phyloP scores from a whole-genome alignment of 2,329 filamentous ascomycete species.

The Verticillium nonalfalfae region DNA sequence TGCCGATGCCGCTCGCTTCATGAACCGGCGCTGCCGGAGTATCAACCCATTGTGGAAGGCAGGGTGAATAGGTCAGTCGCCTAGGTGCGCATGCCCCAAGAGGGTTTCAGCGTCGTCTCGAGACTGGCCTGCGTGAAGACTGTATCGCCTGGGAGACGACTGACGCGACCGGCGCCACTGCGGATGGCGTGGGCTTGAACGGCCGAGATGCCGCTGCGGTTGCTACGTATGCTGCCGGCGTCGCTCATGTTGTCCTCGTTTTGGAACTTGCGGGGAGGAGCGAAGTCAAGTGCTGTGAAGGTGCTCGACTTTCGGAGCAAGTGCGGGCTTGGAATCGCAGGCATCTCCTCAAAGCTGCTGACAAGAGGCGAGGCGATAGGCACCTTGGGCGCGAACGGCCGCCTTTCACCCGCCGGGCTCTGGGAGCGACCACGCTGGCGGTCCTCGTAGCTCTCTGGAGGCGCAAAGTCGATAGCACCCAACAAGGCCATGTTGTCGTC shows the following conservation, averaged over 20 bases:
- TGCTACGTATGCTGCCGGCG: conserved; percentile 59
- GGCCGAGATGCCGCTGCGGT: conserved; percentile 70
- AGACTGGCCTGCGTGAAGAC: conserved; percentile 73
- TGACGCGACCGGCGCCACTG: conserved; percentile 78
- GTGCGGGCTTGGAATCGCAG: conserved; percentile 82
- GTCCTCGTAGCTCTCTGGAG: conserved; percentile 61
- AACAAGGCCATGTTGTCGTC: conserved; percentile 72
- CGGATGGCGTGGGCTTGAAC: conserved; percentile 67
- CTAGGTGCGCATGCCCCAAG: conserved; percentile 47
- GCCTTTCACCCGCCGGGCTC: conserved; percentile 56
- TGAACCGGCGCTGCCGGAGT: conserved; percentile 2
- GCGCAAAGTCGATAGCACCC: conserved; percentile 76
- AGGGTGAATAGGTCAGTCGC: not conserved
- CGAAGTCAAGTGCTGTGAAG: conserved; percentile 76
- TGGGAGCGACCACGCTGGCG: conserved; percentile 63
- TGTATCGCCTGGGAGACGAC: conserved; percentile 72
- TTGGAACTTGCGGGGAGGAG: conserved; percentile 68
- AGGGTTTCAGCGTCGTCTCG: conserved; percentile 51
- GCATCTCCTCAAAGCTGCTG: conserved; percentile 81
- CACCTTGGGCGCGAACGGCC: conserved; percentile 69
- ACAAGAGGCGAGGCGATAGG: conserved; percentile 72
- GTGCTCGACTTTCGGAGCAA: conserved; percentile 69
- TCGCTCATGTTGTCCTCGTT: conserved; percentile 57
- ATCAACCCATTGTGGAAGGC: not conserved
- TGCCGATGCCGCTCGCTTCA: not conserved